Percentiles rank a stretch among this genome's conserved stretches.
Evolutionary conservation across 768 basidiomycete genomes (phyloP).

Genomic region (Kwoniella europaea): DNA sequence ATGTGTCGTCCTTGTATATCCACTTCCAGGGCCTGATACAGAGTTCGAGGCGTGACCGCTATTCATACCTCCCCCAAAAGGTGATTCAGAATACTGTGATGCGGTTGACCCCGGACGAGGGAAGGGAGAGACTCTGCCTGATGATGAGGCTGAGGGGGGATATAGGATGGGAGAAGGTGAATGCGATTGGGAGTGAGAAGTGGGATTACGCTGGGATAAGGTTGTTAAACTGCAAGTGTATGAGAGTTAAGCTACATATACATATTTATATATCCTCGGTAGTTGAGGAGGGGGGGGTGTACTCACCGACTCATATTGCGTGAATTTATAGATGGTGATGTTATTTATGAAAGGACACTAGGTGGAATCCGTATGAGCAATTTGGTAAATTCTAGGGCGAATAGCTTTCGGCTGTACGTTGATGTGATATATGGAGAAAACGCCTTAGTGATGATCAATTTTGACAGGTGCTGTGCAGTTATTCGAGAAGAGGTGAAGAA

Average conservation of each 20-base stretch:
- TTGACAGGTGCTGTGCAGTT: too few relatives aligned
- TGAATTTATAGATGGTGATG: not conserved
- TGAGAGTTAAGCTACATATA: not conserved
- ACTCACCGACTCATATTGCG: constrained; percentile 18
- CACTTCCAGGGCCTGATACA: constrained; percentile 18
- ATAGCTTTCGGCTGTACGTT: too few relatives aligned
- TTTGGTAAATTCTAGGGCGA: too few relatives aligned
- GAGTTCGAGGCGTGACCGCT: constrained; percentile 18
- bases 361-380: too few relatives aligned
- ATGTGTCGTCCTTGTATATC: constrained; percentile 64
- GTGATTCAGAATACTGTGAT: constrained; percentile 47
- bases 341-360: too few relatives aligned
- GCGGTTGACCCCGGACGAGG: constrained; percentile 32
- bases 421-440: too few relatives aligned
- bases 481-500: too few relatives aligned
- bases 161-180: constrained; percentile 36
- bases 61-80: constrained; percentile 52
- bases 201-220: constrained; percentile 24
- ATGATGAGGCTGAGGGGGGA: constrained; percentile 44
- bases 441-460: too few relatives aligned
- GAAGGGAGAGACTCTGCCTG: constrained; percentile 37
- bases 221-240: constrained; percentile 13
- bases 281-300: not conserved
- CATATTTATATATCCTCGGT: not conserved
- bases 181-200: constrained; percentile 25